Percentiles rank a stretch among this genome's conserved stretches.
Evolutionary conservation across 1,284 basidiomycete genomes (phyloP).

Genomic region (Fomitopsis schrenkii): DNA sequence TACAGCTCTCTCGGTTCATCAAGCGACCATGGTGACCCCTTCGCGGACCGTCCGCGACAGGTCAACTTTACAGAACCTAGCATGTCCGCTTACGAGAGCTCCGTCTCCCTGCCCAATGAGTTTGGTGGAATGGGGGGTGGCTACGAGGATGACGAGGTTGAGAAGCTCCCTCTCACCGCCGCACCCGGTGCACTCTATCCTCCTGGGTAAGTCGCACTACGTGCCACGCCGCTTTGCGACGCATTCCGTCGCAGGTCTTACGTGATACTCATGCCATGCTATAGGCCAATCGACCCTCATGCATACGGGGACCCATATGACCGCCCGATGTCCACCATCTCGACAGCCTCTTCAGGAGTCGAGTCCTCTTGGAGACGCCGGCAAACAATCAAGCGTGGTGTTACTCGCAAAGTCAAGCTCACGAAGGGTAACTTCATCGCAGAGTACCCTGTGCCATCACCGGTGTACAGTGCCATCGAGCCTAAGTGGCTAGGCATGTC

Average conservation of each 20-base stretch:
- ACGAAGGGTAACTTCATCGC: constrained; percentile 90
- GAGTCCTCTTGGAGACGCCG: constrained; percentile 81
- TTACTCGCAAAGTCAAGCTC: constrained; percentile 91
- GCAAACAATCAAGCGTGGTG: constrained; percentile 89
- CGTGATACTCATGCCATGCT: neutral
- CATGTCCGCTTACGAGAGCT: constrained; percentile 43
- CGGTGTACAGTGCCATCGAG: constrained; percentile 84
- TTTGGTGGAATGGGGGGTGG: constrained; percentile 37
- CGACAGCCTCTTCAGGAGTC: constrained; percentile 59
- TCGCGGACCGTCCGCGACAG: constrained; percentile 58
- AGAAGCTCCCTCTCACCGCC: constrained; percentile 68
- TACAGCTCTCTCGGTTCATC: constrained; percentile 29
- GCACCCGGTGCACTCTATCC: constrained; percentile 66
- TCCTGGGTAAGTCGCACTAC: constrained; percentile 47
- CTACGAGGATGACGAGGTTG: constrained; percentile 63
- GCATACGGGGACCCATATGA: constrained; percentile 65
- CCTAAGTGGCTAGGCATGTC: constrained; percentile 62
- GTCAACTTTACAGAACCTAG: constrained; percentile 58
- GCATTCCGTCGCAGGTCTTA: neutral
- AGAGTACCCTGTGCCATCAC: constrained; percentile 88
- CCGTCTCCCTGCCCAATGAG: constrained; percentile 49
- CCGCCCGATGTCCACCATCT: constrained; percentile 62
- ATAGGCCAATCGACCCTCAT: constrained; percentile 56
- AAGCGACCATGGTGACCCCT: constrained; percentile 52
- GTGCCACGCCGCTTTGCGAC: constrained; percentile 1